Evolutionary conservation across 306 rosid species (phyloP), one percentile per base, ranked within the genome.

Genomic region (Cucurbita moschata): DNA sequence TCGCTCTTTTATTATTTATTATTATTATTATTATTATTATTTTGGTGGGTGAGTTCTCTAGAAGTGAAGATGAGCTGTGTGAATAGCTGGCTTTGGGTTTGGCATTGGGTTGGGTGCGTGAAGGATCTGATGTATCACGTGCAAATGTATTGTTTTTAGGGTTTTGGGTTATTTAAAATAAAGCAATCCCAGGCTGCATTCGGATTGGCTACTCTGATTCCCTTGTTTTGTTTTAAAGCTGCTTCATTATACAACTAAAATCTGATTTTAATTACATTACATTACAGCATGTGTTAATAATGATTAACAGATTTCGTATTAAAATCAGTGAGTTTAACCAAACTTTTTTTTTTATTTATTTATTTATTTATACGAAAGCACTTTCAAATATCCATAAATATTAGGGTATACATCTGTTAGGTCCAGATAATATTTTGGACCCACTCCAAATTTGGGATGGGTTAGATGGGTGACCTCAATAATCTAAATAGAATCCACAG

Each of bases 41-140:
- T 30, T 26, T 1, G 26, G 0, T 26, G 26, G 4, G 46, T 78
- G 54, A 56, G 68, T 16, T 60, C 23, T 57, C 21, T 39, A 19
- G 59, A 68, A 60, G 74, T 69, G 78, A 77, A 68, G 38, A 81
- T 86, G 87, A 91, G 96, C 89, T 91, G 96, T 80, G 83, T 53
- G 79, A 79, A 80, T 81, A 87, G 92, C 95, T 90, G 92, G 87
- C 87, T 69, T 54, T 75, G 82, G 71, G 52, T 38, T 64, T 64
- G 71, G 71, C 5, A 40, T n/a, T 67, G 72, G 46, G 4, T 30
- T 30, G 35, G 35, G 35, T 30, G 35, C 4, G 35, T 30, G 35
- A 78, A 81, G 80, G 63, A 79, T 40, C 69, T 87, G 90, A 88
- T 89, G 87, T 78, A 87, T 67, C 72, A 46, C 72, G 39, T 67